A percentile compares a stretch with the other conserved stretches of the same genome.
Conservation (phyloP, 1,284 basidiomycete species). For the Phlebopus sp. region DNA sequence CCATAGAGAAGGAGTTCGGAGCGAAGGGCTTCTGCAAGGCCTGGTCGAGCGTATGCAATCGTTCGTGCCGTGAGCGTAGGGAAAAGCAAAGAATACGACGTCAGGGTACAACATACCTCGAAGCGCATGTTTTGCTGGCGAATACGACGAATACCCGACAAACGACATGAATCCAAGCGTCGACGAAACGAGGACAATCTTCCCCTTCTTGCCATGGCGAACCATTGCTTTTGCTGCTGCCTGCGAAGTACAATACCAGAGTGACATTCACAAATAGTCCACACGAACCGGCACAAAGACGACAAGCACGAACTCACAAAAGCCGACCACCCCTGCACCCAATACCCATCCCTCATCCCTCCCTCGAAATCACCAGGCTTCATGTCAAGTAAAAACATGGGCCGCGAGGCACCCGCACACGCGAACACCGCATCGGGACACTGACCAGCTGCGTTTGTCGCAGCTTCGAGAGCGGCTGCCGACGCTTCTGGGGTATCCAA, state of each 20-base stretch:
- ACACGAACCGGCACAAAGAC: not conserved
- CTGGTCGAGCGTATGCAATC: slow-evolving; percentile 36
- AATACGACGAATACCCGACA: slow-evolving; percentile 83
- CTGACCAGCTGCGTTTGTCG: slow-evolving; percentile 38
- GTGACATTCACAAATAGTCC: no score
- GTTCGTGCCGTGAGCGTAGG: not conserved
- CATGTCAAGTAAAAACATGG: slow-evolving; percentile 63
- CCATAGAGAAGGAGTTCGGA: slow-evolving; percentile 80
- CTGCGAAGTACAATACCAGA: slow-evolving; percentile 45
- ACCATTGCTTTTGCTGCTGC: slow-evolving; percentile 74
- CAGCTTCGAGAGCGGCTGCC: slow-evolving; percentile 48
- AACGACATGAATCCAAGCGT: slow-evolving; percentile 81
- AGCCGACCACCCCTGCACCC: slow-evolving; percentile 76
- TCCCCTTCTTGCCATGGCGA: slow-evolving; percentile 51
- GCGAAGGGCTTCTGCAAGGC: slow-evolving; percentile 83
- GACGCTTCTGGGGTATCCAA: slow-evolving; percentile 45
- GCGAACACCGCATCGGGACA: slow-evolving; percentile 67
- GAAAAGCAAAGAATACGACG: slow-evolving; percentile 5
- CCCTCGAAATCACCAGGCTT: slow-evolving; percentile 47
- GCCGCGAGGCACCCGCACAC: slow-evolving; percentile 62
- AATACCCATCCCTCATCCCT: slow-evolving; percentile 62
- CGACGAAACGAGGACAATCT: slow-evolving; percentile 82
- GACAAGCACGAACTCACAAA: slow-evolving; percentile 48
- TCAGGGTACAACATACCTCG: slow-evolving; percentile 53
- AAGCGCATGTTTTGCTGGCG: slow-evolving; percentile 88